These are phyloP conservation scores for Nannochloropsis gaditana DNA, from an alignment of 108 stramenopile genomes.

Conservation along the genomic window DNA sequence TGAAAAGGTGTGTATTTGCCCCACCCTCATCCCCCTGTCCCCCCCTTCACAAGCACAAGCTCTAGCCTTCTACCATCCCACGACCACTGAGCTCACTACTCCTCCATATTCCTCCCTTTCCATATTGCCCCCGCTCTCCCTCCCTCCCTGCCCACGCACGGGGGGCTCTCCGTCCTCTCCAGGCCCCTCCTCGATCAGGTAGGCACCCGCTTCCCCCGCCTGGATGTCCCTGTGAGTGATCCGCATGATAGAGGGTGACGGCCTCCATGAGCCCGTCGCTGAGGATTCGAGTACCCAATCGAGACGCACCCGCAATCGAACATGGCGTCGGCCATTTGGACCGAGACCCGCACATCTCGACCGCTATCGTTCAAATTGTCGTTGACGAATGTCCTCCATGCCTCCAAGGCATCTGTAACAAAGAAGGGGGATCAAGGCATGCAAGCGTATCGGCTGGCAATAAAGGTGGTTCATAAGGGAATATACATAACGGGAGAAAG, in stretches of 20 bases:
- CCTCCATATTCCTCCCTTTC: background rate
- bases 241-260: too few species aligned
- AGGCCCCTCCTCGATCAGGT: conserved; percentile 4
- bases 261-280: too few species aligned
- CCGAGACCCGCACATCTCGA: background rate
- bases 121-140: background rate
- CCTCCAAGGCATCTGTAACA: background rate
- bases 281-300: background rate
- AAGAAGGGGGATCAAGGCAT: background rate
- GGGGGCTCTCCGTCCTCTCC: background rate
- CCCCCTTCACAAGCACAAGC: background rate
- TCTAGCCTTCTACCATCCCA: too few species aligned
- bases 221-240: background rate
- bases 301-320: conserved; percentile 10
- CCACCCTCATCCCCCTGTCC: background rate
- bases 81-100: too few species aligned
- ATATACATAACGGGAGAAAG: background rate
- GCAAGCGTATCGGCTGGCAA: background rate
- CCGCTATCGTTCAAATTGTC: background rate
- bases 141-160: background rate
- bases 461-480: background rate
- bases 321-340: background rate
- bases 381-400: background rate
- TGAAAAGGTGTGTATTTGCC: too few species aligned
- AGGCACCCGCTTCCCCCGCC: background rate